Evolutionary conservation across 805 yeast species (phyloP).

Genomic region (Wickerhamiella australiensis): DNA sequence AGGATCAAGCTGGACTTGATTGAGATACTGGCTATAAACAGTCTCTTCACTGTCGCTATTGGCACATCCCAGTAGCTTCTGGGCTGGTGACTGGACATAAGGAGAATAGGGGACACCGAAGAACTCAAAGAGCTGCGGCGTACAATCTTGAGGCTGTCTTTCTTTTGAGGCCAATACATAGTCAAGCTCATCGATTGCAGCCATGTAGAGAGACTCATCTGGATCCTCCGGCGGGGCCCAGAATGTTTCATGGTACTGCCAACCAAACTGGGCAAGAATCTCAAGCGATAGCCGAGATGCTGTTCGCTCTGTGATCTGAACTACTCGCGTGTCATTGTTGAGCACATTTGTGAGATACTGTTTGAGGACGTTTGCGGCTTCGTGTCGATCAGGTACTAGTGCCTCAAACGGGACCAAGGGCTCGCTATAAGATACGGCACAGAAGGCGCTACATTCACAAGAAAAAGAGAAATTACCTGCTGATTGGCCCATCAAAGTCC

Average conservation of each 20-base stretch:
- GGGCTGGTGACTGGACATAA: constrained; percentile 15
- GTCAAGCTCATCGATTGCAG: constrained; percentile 1
- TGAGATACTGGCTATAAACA: constrained; percentile 38
- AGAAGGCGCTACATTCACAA: background rate
- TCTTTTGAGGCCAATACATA: background rate
- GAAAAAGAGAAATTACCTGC: background rate
- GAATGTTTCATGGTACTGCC: background rate
- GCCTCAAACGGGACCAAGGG: background rate
- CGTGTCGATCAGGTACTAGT: background rate
- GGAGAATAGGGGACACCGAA: background rate
- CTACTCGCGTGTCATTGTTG: background rate
- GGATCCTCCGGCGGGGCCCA: constrained; percentile 5
- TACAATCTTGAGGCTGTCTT: background rate
- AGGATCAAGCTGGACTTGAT: constrained; percentile 35
- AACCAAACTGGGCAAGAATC: constrained; percentile 3
- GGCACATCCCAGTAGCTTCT: constrained; percentile 16
- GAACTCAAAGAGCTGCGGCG: background rate
- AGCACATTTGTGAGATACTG: background rate
- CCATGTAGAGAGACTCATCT: background rate
- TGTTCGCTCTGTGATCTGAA: background rate
- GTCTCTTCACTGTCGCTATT: constrained; percentile 32
- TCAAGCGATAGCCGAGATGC: background rate
- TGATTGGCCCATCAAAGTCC: background rate
- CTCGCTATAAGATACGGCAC: background rate
- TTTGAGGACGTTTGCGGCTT: background rate